Conservation (phyloP, 805 yeast species). For the Lipomyces starkeyi region DNA sequence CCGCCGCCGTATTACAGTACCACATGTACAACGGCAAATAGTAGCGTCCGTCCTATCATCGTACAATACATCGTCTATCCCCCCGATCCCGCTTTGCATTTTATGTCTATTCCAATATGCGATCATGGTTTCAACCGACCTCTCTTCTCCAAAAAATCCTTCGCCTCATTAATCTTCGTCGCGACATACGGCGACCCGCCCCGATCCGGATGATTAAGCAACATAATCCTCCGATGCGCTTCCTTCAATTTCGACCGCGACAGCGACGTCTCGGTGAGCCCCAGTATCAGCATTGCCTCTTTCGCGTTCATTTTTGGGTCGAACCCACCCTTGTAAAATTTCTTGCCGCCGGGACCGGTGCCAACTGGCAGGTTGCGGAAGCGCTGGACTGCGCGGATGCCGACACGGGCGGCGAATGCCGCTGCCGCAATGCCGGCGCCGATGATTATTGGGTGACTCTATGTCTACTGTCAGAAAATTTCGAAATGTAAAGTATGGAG, state of each 20-base stretch:
- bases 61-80: neutral
- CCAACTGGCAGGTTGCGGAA: slow-evolving; percentile 28
- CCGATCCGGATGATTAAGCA: slow-evolving; percentile 85
- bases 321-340: slow-evolving; percentile 85
- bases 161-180: slow-evolving; percentile 85
- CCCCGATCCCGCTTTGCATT: neutral
- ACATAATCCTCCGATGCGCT: slow-evolving; percentile 76
- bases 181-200: slow-evolving; percentile 86
- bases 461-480: neutral
- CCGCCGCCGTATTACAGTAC: neutral
- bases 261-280: slow-evolving; percentile 46
- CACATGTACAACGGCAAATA: too few species aligned
- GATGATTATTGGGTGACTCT: slow-evolving; percentile 39
- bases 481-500: neutral
- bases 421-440: slow-evolving; percentile 40
- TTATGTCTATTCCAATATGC: neutral
- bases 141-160: slow-evolving; percentile 70
- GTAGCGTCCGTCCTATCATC: neutral
- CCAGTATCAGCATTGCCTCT: slow-evolving; percentile 41
- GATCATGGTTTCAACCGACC: slow-evolving; percentile 22
- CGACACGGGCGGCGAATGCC: slow-evolving; percentile 38
- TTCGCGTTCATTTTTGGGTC: slow-evolving; percentile 62
- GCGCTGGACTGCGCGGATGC: slow-evolving; percentile 37
- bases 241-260: slow-evolving; percentile 58
- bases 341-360: slow-evolving; percentile 45